Percentiles rank a stretch among this genome's conserved stretches.
These are phyloP conservation scores for Apophysomyces sp. DNA, from an alignment of 371 early-diverging fungal species.

Conservation along the genomic window DNA sequence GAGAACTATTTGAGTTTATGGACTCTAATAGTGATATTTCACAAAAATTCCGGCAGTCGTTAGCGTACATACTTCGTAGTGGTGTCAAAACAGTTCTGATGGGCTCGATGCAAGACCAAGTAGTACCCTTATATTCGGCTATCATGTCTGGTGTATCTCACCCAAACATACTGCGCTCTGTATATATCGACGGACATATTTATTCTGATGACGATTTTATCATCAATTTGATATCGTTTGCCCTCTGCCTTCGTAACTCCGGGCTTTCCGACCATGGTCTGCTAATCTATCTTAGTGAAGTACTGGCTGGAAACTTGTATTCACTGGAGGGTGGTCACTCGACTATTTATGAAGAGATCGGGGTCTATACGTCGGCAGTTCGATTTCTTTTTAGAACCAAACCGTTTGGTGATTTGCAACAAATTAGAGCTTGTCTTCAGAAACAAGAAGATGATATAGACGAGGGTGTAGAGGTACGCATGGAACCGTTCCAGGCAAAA, in stretches of 20 bases:
- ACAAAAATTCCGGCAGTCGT: conserved; percentile 68
- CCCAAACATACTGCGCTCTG: conserved; percentile 85
- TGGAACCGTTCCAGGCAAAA: conserved; percentile 52
- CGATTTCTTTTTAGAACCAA: conserved; percentile 40
- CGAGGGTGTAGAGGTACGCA: conserved; percentile 10
- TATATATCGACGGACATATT: conserved; percentile 85
- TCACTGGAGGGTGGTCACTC: conserved; percentile 89
- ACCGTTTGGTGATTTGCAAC: conserved; percentile 24
- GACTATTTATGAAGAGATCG: conserved; percentile 88
- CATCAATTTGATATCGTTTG: conserved; percentile 82
- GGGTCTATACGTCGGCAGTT: conserved; percentile 74
- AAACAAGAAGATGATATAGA: not conserved
- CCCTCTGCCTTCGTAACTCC: conserved; percentile 78
- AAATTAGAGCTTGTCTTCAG: not conserved
- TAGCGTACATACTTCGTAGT: conserved; percentile 59
- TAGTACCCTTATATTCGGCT: conserved; percentile 96
- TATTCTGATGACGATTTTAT: conserved; percentile 83
- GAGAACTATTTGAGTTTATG: conserved; percentile 93
- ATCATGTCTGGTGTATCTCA: conserved; percentile 85
- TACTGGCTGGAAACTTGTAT: conserved; percentile 89
- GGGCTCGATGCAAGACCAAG: conserved; percentile 92
- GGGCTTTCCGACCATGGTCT: conserved; percentile 87
- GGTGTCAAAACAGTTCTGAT: conserved; percentile 75
- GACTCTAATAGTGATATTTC: conserved; percentile 71
- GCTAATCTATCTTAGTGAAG: conserved; percentile 81